Conservation (phyloP, 352 stramenopile species). For the Sclerospora graminicola region DNA sequence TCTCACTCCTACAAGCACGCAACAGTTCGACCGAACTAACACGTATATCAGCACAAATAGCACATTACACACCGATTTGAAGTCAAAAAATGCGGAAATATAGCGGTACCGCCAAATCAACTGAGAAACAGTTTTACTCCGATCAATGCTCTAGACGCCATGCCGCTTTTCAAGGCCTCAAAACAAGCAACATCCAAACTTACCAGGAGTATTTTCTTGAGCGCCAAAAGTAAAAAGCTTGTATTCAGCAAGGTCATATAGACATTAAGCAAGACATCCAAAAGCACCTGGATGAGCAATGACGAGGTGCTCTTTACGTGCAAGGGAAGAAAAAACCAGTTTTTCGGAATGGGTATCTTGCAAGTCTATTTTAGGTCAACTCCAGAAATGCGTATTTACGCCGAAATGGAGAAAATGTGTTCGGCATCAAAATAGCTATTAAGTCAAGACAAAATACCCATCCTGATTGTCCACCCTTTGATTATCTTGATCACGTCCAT, state of each 20-base stretch:
- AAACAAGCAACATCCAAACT: constrained; percentile 4
- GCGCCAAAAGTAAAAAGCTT: constrained; percentile 45
- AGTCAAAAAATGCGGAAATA: constrained; percentile 46
- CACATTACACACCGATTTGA: constrained; percentile 34
- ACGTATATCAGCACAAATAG: too few relatives aligned
- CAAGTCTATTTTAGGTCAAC: too few relatives aligned
- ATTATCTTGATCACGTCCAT: too few relatives aligned
- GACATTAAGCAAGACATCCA: constrained; percentile 52
- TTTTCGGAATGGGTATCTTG: too few relatives aligned
- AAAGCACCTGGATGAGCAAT: constrained; percentile 54
- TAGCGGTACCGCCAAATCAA: constrained; percentile 57
- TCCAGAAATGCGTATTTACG: too few relatives aligned
- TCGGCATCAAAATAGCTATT: too few relatives aligned
- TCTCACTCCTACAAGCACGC: constrained; percentile 21
- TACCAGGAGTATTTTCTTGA: constrained; percentile 59
- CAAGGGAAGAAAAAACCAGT: too few relatives aligned
- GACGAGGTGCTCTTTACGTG: too few relatives aligned
- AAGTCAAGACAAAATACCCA: too few relatives aligned
- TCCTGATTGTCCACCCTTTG: too few relatives aligned
- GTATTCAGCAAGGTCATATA: constrained; percentile 50
- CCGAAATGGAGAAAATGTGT: too few relatives aligned
- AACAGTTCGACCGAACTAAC: not conserved
- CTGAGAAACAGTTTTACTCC: constrained; percentile 45
- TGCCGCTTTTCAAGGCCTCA: constrained; percentile 35
- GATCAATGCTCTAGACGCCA: constrained; percentile 46